Conservation (phyloP, 2,329 filamentous ascomycete genomes). For the Paecilomyces fulvus region DNA sequence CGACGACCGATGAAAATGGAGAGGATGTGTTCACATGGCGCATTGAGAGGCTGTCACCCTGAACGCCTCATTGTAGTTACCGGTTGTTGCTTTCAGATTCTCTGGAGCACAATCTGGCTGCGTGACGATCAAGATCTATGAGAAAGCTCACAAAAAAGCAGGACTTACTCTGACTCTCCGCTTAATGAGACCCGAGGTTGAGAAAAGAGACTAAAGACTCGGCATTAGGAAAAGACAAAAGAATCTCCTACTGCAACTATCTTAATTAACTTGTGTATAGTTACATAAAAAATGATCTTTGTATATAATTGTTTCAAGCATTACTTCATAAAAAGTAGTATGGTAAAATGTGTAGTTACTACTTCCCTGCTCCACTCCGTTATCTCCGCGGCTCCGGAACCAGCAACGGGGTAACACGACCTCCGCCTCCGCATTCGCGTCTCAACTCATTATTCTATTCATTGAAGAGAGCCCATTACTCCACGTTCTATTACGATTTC, state of each 20-base stretch:
- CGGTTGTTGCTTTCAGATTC: background rate
- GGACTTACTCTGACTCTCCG: background rate
- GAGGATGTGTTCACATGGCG: constrained; percentile 37
- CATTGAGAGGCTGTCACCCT: constrained; percentile 33
- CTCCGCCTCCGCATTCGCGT: background rate
- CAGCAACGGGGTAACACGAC: background rate
- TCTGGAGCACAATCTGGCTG: background rate
- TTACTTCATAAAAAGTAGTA: background rate
- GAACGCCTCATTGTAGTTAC: background rate
- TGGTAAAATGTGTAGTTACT: background rate
- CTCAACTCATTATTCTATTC: too few relatives aligned
- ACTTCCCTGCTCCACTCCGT: background rate
- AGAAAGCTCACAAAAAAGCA: background rate
- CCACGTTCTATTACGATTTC: background rate
- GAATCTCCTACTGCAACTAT: background rate
- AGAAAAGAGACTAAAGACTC: background rate
- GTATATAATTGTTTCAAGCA: background rate
- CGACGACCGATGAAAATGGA: constrained; percentile 52
- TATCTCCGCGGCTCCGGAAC: background rate
- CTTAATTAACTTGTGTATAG: background rate
- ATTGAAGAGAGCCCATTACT: background rate
- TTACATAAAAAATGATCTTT: background rate
- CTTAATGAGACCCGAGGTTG: background rate
- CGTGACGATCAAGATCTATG: background rate
- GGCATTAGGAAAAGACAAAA: background rate